Conservation (phyloP, 1,139 yeast genomes). For the Schizosaccharomyces versatilis region DNA sequence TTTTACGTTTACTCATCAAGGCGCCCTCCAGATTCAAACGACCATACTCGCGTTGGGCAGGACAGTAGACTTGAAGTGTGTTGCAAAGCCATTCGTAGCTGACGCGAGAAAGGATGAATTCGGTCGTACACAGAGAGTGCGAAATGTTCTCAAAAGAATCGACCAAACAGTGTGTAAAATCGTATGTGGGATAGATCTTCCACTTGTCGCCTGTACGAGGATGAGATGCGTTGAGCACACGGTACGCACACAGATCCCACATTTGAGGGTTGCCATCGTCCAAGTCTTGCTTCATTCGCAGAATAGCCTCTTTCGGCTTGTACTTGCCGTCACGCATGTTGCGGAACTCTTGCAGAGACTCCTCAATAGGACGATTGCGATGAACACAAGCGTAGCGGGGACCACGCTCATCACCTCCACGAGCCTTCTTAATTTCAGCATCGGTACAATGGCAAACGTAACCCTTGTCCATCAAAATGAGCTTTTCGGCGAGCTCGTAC, state of each 20-base stretch:
- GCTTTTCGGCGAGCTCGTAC: conserved; percentile 64
- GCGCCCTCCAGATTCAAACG: conserved; percentile 89
- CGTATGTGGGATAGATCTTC: conserved; percentile 96
- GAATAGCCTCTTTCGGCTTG: conserved; percentile 73
- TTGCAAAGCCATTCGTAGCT: conserved; percentile 98
- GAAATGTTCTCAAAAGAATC: conserved; percentile 92
- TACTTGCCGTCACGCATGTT: conserved; percentile 79
- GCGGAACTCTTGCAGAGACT: conserved; percentile 59
- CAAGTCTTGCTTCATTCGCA: conserved; percentile 92
- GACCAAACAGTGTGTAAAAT: conserved; percentile 94
- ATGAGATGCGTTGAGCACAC: conserved; percentile 78
- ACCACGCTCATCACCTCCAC: conserved; percentile 83
- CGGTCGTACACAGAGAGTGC: conserved; percentile 12
- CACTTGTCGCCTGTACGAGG: conserved; percentile 92
- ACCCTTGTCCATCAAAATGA: conserved; percentile 48
- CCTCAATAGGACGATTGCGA: conserved; percentile 47
- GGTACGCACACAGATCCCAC: conserved; percentile 99
- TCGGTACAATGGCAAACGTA: conserved; percentile 79
- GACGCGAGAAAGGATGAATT: conserved; percentile 68
- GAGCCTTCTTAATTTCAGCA: conserved; percentile 68
- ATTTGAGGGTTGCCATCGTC: conserved; percentile 89
- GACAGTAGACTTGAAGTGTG: conserved; percentile 80
- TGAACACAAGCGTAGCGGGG: conserved; percentile 66
- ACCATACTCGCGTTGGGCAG: conserved; percentile 97
- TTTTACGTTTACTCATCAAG: conserved; percentile 81